Conservation (phyloP, 2,329 filamentous ascomycete genomes). For the Annulohypoxylon truncatum region DNA sequence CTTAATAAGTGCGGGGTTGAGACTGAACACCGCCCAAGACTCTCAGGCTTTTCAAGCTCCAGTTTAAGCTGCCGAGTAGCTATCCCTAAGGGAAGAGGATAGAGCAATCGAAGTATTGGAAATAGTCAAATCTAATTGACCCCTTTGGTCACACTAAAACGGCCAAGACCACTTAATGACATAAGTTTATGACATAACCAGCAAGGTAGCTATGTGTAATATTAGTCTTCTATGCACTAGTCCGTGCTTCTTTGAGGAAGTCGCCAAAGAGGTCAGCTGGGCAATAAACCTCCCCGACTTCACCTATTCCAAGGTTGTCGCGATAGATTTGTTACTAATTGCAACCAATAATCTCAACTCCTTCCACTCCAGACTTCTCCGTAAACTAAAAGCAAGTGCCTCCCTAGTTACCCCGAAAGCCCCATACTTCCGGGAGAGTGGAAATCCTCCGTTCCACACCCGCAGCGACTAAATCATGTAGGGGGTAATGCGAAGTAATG, state of each 20-base stretch:
- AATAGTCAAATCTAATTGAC: background rate
- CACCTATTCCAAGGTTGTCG: background rate
- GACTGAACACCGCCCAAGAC: background rate
- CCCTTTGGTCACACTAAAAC: background rate
- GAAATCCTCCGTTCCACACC: slow-evolving; percentile 27
- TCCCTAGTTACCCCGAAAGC: slow-evolving; percentile 16
- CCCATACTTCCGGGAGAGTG: slow-evolving; percentile 36
- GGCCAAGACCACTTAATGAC: background rate
- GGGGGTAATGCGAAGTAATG: background rate
- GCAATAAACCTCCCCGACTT: background rate
- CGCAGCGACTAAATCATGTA: slow-evolving; percentile 3
- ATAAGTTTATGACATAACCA: no score
- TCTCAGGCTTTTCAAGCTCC: background rate
- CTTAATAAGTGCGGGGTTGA: slow-evolving; percentile 10
- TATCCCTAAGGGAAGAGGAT: background rate
- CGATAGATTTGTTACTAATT: slow-evolving; percentile 4
- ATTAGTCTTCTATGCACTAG: background rate
- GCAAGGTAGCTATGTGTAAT: background rate
- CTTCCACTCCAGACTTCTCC: slow-evolving; percentile 31
- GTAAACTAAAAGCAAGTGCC: slow-evolving; percentile 1
- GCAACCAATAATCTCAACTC: slow-evolving; percentile 22
- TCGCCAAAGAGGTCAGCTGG: background rate
- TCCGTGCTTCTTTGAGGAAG: background rate
- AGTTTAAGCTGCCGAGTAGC: background rate
- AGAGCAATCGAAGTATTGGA: background rate